Percentiles rank a stretch among this genome's conserved stretches.
These are phyloP conservation scores for Panellus pusillus DNA, from an alignment of 768 basidiomycete species.

Conservation along the genomic window DNA sequence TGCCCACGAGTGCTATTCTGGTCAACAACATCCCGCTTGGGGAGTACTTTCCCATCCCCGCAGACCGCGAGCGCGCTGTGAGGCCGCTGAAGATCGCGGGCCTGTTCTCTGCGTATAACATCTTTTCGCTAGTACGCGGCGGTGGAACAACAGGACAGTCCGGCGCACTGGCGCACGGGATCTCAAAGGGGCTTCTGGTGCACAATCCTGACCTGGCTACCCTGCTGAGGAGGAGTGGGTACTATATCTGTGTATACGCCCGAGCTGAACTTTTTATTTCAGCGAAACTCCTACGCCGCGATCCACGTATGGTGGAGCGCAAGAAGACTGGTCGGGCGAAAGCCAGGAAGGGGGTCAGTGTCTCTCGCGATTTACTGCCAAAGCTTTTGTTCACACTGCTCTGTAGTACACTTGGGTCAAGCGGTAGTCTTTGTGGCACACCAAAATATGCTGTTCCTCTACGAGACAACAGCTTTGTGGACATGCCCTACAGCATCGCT, in stretches of 20 bases:
- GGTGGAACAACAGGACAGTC: conserved; percentile 93
- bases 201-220: conserved; percentile 66
- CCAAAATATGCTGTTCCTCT: no score
- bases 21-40: conserved; percentile 83
- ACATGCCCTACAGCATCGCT: no score
- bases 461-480: no score
- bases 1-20: conserved; percentile 67
- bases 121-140: conserved; percentile 73
- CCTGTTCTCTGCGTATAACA: conserved; percentile 80
- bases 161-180: conserved; percentile 79
- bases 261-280: conserved; percentile 13
- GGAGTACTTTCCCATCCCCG: conserved; percentile 71
- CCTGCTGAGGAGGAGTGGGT: conserved; percentile 73
- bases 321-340: conserved; percentile 95
- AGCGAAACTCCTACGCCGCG: conserved; percentile 87
- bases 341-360: conserved; percentile 86
- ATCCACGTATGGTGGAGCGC: conserved; percentile 97
- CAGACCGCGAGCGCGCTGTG: conserved; percentile 79
- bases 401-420: conserved; percentile 93
- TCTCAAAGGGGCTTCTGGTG: conserved; percentile 71
- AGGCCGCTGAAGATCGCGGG: conserved; percentile 85
- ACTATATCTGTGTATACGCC: neutral
- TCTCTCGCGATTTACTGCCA: neutral
- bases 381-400: conserved; percentile 18
- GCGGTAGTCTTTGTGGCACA: conserved; percentile 49